A percentile compares a stretch with the other conserved stretches of the same genome.
Conservation (phyloP, 129 eudicot species). For the Arctium minus region DNA sequence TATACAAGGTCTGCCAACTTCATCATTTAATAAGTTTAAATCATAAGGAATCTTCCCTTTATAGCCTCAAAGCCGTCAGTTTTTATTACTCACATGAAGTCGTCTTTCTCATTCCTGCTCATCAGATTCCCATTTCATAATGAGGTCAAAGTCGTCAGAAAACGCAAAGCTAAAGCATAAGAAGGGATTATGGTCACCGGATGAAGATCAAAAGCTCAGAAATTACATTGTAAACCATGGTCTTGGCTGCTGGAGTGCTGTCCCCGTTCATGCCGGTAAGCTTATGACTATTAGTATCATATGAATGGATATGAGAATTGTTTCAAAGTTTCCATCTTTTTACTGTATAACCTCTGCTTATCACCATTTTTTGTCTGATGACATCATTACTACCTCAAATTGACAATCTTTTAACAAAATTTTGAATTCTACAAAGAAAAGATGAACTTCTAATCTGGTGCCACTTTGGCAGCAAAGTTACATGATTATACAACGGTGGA, state of each 20-base stretch:
- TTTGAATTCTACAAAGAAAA: not conserved
- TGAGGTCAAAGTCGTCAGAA: constrained; percentile 45
- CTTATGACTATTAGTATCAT: not conserved
- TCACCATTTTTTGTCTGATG: not conserved
- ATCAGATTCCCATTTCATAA: constrained; percentile 5
- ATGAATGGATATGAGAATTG: not conserved
- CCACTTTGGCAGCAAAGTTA: too few species aligned
- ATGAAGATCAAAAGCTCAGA: constrained; percentile 77
- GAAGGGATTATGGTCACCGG: constrained; percentile 90
- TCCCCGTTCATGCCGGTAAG: constrained; percentile 66
- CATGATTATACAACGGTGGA: too few species aligned
- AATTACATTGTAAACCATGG: constrained; percentile 61
- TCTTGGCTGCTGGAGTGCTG: constrained; percentile 77
- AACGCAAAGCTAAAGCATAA: constrained; percentile 55
- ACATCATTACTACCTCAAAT: not conserved
- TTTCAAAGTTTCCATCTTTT: not conserved
- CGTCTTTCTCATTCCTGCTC: not conserved
- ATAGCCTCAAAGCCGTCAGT: not conserved
- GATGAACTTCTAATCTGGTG: too few species aligned
- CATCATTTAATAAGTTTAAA: not conserved
- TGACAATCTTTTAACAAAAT: not conserved
- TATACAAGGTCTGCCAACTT: constrained; percentile 3
- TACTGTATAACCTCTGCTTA: not conserved
- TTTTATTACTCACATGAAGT: not conserved
- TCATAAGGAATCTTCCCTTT: constrained; percentile 8